Conservation (phyloP, 108 stramenopile species). For the Pelagomonas calceolata region DNA sequence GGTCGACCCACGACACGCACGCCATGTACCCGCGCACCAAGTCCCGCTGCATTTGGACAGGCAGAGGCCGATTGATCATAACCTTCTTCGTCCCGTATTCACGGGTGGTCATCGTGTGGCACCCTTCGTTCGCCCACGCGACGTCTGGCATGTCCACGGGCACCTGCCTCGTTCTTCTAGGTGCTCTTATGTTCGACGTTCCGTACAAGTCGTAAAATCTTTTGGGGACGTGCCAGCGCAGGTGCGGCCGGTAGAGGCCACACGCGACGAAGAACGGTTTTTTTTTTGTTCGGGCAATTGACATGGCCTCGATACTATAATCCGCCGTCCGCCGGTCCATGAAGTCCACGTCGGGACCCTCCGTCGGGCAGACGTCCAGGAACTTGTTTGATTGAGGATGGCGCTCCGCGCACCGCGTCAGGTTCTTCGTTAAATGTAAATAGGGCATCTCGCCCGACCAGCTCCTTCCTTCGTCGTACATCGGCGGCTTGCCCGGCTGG, state of each 20-base stretch:
- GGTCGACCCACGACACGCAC: slow-evolving; percentile 6
- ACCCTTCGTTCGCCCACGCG: slow-evolving; percentile 3
- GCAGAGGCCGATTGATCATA: background rate
- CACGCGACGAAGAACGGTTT: slow-evolving; percentile 11
- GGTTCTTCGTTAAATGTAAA: background rate
- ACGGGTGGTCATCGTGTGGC: background rate
- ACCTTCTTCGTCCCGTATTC: background rate
- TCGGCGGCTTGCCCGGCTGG: slow-evolving; percentile 2
- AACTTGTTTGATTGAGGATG: background rate
- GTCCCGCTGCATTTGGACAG: background rate
- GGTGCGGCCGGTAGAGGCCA: slow-evolving; percentile 15
- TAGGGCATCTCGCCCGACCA: background rate
- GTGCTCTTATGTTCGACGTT: background rate
- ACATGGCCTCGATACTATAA: background rate
- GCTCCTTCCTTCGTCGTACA: background rate
- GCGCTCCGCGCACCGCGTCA: background rate
- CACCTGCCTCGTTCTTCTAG: background rate
- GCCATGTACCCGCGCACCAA: slow-evolving; percentile 5
- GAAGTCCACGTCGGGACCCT: background rate
- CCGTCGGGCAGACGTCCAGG: background rate
- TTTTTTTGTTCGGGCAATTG: background rate
- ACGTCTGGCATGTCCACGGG: background rate
- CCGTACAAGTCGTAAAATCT: slow-evolving; percentile 7
- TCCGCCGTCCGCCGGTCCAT: slow-evolving; percentile 1
- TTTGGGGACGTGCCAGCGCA: slow-evolving; percentile 11